Conservation (phyloP, 1,284 basidiomycete species). For the Trichosporon asahii region DNA sequence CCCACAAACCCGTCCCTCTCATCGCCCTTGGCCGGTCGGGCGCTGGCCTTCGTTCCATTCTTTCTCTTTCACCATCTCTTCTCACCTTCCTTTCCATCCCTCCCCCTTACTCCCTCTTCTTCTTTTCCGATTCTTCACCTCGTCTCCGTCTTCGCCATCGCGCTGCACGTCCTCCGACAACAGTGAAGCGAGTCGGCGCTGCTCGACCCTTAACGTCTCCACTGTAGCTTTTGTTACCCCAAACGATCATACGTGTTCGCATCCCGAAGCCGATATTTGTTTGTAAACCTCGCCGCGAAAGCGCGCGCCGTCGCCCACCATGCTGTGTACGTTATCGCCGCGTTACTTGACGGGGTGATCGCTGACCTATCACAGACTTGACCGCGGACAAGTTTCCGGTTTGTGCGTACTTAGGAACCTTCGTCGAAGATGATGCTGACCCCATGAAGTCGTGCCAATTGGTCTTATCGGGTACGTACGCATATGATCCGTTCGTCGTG, state of each 20-base stretch:
- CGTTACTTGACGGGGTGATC: not conserved
- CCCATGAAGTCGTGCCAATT: conserved; percentile 23
- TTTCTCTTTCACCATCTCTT: not conserved
- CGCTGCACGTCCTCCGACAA: not conserved
- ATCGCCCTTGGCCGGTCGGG: not conserved
- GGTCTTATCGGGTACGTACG: conserved; percentile 26
- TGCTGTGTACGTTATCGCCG: conserved; percentile 20
- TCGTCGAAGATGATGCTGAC: not conserved
- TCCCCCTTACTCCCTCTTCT: not conserved
- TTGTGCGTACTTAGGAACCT: conserved; percentile 57
- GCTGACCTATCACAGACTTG: conserved; percentile 56
- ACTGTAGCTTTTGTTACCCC: not conserved
- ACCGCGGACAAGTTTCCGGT: conserved; percentile 74
- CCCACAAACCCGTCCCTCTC: not conserved
- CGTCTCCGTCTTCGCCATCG: not conserved
- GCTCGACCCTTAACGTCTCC: not conserved
- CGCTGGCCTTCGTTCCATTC: not conserved
- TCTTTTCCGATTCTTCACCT: not conserved
- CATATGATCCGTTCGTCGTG: no score
- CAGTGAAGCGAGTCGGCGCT: not conserved
- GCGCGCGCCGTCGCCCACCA: conserved; percentile 18
- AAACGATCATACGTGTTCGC: not conserved
- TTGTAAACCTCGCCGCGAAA: not conserved
- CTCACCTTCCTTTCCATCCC: not conserved
- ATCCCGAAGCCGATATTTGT: not conserved